phyloP scores from a whole-genome alignment of 345 rosid species.

The Murraya koenigii region DNA sequence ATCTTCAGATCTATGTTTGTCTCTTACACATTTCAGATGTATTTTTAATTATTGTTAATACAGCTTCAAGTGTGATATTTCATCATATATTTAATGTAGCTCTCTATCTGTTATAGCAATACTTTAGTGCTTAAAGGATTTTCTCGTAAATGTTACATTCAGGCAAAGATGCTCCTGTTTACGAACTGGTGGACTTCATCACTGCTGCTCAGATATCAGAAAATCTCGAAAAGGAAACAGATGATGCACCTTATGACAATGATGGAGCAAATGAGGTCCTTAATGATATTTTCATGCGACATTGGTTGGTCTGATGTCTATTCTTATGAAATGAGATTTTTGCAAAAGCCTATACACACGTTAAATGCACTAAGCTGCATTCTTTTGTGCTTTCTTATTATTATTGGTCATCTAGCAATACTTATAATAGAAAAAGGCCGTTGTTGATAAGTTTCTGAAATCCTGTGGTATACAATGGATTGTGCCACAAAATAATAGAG shows the following conservation, averaged over 20 bases:
- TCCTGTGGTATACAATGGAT: not conserved
- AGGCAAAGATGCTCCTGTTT: slow-evolving; percentile 60
- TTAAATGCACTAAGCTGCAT: not conserved
- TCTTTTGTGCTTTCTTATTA: not conserved
- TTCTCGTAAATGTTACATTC: slow-evolving; percentile 18
- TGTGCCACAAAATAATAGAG: not conserved
- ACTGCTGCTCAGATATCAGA: slow-evolving; percentile 76
- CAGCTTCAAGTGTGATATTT: not conserved
- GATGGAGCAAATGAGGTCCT: slow-evolving; percentile 48
- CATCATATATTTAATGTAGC: not conserved
- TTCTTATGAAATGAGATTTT: not conserved
- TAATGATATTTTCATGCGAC: not conserved
- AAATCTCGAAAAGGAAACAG: slow-evolving; percentile 43
- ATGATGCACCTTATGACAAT: slow-evolving; percentile 25
- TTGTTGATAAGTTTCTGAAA: not conserved
- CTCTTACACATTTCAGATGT: not conserved
- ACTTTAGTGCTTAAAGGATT: slow-evolving; percentile 2
- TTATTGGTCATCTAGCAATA: not conserved
- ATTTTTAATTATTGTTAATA: not conserved
- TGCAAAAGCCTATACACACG: not conserved
- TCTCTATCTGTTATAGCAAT: not conserved
- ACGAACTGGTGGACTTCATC: slow-evolving; percentile 80
- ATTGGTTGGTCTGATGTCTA: not conserved
- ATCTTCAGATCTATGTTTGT: not conserved
- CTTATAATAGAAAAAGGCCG: not conserved